Base-by-base conservation (phyloP, 208 protist species). In the Crithidia thermophila region DNA sequence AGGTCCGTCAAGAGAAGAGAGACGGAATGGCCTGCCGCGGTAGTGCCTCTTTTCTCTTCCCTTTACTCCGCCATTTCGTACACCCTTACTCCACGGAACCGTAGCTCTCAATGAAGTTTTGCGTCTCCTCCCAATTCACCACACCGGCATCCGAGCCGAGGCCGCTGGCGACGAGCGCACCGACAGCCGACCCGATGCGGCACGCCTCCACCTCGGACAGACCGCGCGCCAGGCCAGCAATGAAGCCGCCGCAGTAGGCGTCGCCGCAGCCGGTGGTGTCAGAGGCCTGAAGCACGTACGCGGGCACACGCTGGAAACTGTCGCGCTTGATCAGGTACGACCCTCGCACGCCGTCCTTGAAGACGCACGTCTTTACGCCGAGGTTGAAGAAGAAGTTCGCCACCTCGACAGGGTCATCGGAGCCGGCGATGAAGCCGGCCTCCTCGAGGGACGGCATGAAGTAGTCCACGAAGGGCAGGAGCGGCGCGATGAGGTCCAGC, bases 241-340 rank as follows among this genome's bases (percentile, higher is more conserved):
- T 67, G 33, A 77, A 43, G 43, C 64, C 65, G 28, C 56, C 56
- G 45, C 47, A 66, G 63, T 67, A 72, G 37, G 57, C 59, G 45
- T 77, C 72, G 6, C 52, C 59, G 52, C 43, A 63, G 37, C 57
- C 64, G 14, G 66, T 78, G 9, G 61, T 67, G 72, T 73, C 72
- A 18, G 53, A 64, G 13, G 55, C 51, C 34, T 59, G 33, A 57
- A 72, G 33, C 0, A 72, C 72, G 34, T 65, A 65, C 20, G 45
- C 72, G 10, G 59, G 47, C 40, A 68, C 46, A 27, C 51, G 57
- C 23, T 64, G 56, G 59, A 73, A 69, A 43, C 51, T 70, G 51
- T 67, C 59, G 46, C 59, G 64, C 42, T 53, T 43, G 21, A 62
- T 59, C 10, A 72, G 43, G 53, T 69, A 72, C 28, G 36, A 59